Percentiles rank a stretch among this genome's conserved stretches.
phyloP scores from a whole-genome alignment of 2,329 filamentous ascomycete species.

The Cercospora sesami region DNA sequence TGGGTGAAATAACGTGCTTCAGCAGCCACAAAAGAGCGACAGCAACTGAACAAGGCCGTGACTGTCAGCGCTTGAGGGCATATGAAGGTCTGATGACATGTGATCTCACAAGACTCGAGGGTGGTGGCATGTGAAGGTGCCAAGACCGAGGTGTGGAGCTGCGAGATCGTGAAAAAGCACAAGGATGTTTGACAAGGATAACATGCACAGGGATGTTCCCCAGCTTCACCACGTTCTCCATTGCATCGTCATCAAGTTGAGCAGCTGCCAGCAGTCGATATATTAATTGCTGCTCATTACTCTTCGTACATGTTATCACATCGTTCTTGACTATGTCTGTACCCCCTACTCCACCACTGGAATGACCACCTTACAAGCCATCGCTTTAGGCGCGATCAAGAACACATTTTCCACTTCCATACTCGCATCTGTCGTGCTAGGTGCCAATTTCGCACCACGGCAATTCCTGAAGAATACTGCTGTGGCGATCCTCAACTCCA shows the following conservation, averaged over 20 bases:
- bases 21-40: not conserved
- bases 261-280: not conserved
- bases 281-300: not conserved
- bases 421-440: conserved; percentile 21
- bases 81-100: conserved; percentile 5
- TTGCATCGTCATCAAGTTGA: not conserved
- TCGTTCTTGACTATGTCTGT: not conserved
- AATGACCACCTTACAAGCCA: conserved; percentile 8
- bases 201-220: not conserved
- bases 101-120: not conserved
- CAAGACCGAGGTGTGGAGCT: conserved; percentile 13
- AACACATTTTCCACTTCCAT: conserved; percentile 26
- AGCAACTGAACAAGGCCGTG: not conserved
- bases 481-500: conserved; percentile 26
- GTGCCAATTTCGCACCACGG: conserved; percentile 19
- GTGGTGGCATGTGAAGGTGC: conserved; percentile 4
- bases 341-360: not conserved
- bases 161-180: not conserved
- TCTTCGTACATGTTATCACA: not conserved
- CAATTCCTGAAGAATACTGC: conserved; percentile 28
- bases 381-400: conserved; percentile 15
- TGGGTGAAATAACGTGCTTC: not conserved
- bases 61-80: not conserved
- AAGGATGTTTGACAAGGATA: not conserved
- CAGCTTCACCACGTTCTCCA: not conserved